phyloP scores from a whole-genome alignment of 2,329 filamentous ascomycete genomes.

The Scedosporium apiospermum region DNA sequence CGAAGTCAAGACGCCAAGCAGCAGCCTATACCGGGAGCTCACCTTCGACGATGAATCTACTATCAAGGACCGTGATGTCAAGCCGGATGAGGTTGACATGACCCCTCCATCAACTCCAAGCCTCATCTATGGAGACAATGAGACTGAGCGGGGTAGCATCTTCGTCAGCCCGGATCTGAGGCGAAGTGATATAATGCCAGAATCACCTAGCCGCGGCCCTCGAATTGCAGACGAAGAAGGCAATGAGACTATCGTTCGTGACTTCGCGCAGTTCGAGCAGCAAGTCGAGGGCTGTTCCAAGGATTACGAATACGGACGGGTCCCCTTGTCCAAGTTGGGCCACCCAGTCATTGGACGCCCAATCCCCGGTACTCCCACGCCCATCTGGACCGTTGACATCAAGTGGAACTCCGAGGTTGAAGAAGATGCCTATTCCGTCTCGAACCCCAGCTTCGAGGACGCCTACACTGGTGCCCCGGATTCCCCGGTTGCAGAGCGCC shows the following conservation, averaged over 20 bases:
- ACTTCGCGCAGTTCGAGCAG: not conserved
- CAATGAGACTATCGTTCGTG: conserved; percentile 1
- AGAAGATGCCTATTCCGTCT: not conserved
- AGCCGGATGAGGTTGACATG: conserved; percentile 10
- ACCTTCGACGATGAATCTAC: not conserved
- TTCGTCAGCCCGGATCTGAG: conserved; percentile 13
- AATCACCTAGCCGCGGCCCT: not conserved
- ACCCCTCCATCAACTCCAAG: conserved; percentile 15
- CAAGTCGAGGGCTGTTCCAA: not conserved
- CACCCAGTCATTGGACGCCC: not conserved
- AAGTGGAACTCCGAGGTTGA: not conserved
- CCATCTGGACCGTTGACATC: not conserved
- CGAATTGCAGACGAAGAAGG: conserved; percentile 3
- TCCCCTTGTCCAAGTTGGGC: conserved; percentile 1
- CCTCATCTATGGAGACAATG: conserved; percentile 11
- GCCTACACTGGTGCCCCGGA: not conserved
- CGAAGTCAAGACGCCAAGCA: not conserved
- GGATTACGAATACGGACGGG: not conserved
- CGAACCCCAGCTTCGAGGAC: conserved; percentile 1
- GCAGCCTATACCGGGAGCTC: not conserved
- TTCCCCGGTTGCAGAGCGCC: not conserved
- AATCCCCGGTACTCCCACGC: not conserved
- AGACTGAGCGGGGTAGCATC: conserved; percentile 13
- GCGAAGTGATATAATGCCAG: not conserved
- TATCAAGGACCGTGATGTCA: not conserved